Conservation (phyloP, 2,329 filamentous ascomycete genomes). For the Malbranchea cinnamomea region DNA sequence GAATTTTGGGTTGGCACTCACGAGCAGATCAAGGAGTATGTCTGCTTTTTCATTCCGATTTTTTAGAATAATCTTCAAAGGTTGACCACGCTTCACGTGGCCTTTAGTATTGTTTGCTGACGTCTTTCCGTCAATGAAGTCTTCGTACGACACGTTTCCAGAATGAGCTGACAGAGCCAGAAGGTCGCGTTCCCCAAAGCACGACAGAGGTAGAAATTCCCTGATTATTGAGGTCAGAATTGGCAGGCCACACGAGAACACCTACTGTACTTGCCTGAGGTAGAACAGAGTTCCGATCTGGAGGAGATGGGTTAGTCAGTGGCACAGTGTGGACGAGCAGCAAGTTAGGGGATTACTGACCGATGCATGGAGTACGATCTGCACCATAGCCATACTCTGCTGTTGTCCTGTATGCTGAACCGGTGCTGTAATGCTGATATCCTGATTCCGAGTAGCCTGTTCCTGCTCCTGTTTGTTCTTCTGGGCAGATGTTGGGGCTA, state of each 20-base stretch:
- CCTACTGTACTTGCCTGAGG: slow-evolving; percentile 15
- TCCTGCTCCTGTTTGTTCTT: slow-evolving; percentile 3
- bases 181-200: slow-evolving; percentile 21
- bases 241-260: too few species aligned
- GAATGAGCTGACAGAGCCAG: slow-evolving; percentile 15
- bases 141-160: slow-evolving; percentile 15
- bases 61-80: slow-evolving; percentile 26
- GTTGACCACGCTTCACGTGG: slow-evolving; percentile 18
- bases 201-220: slow-evolving; percentile 21
- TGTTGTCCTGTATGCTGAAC: slow-evolving; percentile 19
- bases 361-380: slow-evolving; percentile 33
- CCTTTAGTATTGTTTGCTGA: slow-evolving; percentile 5
- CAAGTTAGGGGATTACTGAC: slow-evolving; percentile 22
- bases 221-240: slow-evolving; percentile 12
- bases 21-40: slow-evolving; percentile 33
- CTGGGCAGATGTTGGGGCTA: slow-evolving; percentile 7
- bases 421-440: slow-evolving; percentile 2
- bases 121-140: slow-evolving; percentile 15
- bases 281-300: slow-evolving; percentile 23
- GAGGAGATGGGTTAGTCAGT: slow-evolving; percentile 4
- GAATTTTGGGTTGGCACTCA: slow-evolving; percentile 16
- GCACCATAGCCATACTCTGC: slow-evolving; percentile 33
- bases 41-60: slow-evolving; percentile 28
- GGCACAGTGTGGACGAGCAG: slow-evolving; percentile 5
- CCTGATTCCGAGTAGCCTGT: not conserved